Evolutionary conservation across 2,329 filamentous ascomycete genomes (phyloP), one percentile per base, ranked within the genome.

Genomic region (Chaetomiaceae sp.): DNA sequence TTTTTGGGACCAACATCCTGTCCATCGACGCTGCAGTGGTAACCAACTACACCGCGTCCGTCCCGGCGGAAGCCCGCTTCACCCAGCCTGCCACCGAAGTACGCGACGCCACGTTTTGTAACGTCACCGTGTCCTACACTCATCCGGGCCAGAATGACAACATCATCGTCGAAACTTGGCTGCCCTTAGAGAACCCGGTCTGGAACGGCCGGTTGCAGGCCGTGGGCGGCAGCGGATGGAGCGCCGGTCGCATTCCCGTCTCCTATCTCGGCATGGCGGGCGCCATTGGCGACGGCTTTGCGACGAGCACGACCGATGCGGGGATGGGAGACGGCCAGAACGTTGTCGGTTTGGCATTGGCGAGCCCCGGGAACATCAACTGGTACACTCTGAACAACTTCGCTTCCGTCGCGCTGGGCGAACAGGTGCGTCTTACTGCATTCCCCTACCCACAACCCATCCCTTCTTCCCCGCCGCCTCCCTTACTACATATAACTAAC

Each of bases 101-200:
- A 9, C 22, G 42, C 11, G 41, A 58, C 40, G 43, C 47, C 24
- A 51, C 35, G 11, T 65, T 67, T 57, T 72, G 69, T 60, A 70
- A 71, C 41, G 62, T 71, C 37, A 69, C 66, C 2, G 58, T 71
- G 8, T 57, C 60, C 19, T 70, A 70, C 54, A 68, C 63, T 0
- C 68, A 71, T 55, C 63, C 65, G 3, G 68, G 68, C 15, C 60
- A 64, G 50, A 56, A 62, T 27, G 68, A 71, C 48, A 56, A 44
- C 2, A 59, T 70, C 37, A 58, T 62, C 29, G 58, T 67, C 3
- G 56, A 65, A 57, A 45, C 65, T 45, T 59, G 65, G 63, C 54
- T 68, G 49, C 61, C 68, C 18, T n/a, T 42, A 12, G 30, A 34
- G 9, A 42, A 42, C 17, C 39, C 29, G 2, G 15, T 7, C 27